phyloP scores from a whole-genome alignment of 352 stramenopile genomes.

The Thraustochytrium striatum region DNA sequence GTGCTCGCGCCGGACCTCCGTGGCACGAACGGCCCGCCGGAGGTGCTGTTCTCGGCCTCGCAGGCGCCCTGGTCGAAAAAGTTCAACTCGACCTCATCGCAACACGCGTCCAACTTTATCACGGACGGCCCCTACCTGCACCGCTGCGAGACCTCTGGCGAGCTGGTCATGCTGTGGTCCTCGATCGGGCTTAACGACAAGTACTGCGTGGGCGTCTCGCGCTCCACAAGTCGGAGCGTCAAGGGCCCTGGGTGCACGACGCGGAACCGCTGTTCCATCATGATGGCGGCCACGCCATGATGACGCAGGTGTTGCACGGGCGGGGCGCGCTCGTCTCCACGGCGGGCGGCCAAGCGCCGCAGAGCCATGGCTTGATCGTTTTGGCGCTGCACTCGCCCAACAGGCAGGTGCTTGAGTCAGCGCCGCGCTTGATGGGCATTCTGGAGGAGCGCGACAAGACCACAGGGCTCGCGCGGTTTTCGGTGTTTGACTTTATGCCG shows the following conservation, averaged over 20 bases:
- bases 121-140: constrained; percentile 27
- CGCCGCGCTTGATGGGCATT: not conserved
- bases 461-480: not conserved
- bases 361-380: not conserved
- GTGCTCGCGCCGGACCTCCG: not conserved
- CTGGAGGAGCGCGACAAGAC: not conserved
- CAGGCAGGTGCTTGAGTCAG: constrained; percentile 19
- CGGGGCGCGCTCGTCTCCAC: not conserved
- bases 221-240: not conserved
- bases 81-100: constrained; percentile 25
- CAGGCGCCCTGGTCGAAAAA: constrained; percentile 40
- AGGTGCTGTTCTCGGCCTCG: constrained; percentile 22
- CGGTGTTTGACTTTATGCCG: constrained; percentile 20
- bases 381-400: constrained; percentile 29
- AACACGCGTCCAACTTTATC: constrained; percentile 26
- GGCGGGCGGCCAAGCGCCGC: not conserved
- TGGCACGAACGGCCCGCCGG: not conserved
- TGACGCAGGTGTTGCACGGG: not conserved
- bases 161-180: constrained; percentile 44
- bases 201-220: constrained; percentile 26
- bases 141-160: not conserved
- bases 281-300: constrained; percentile 39
- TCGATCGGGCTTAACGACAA: constrained; percentile 33
- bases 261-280: not conserved
- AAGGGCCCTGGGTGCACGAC: constrained; percentile 28